phyloP scores from a whole-genome alignment of 2,329 filamentous ascomycete species.

The Bipolaris sorokiniana region DNA sequence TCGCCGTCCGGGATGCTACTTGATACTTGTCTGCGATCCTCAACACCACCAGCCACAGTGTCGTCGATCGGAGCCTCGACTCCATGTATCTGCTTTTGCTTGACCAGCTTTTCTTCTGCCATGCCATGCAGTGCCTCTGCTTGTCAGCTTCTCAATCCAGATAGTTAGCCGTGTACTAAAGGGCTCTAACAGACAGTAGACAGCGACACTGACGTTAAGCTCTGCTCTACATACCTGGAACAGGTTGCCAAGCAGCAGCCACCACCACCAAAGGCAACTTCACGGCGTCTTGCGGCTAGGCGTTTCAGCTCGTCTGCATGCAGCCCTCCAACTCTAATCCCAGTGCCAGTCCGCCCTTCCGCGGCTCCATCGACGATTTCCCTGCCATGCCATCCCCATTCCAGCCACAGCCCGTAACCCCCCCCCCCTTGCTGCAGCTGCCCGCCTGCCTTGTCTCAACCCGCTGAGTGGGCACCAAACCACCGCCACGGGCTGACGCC shows the following conservation, averaged over 20 bases:
- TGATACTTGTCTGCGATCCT: conserved; percentile 20
- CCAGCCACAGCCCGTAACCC: conserved; percentile 38
- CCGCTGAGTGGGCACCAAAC: conserved; percentile 32
- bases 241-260: background rate
- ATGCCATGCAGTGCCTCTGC: background rate
- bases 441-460: conserved; percentile 37
- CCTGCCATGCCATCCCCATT: conserved; percentile 23
- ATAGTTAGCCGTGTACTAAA: background rate
- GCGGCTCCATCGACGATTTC: conserved; percentile 43
- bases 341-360: conserved; percentile 26
- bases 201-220: background rate
- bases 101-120: conserved; percentile 5
- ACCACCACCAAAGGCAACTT: background rate
- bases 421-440: conserved; percentile 24
- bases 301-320: conserved; percentile 26
- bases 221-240: background rate
- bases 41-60: conserved; percentile 29
- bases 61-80: conserved; percentile 40
- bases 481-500: conserved; percentile 38
- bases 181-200: background rate
- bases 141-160: background rate
- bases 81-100: conserved; percentile 15
- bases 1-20: conserved; percentile 20
- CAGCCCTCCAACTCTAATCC: conserved; percentile 23
- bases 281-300: conserved; percentile 3